Base-by-base conservation (phyloP, 1,139 yeast genomes). In the Geotrichum fermentans region DNA sequence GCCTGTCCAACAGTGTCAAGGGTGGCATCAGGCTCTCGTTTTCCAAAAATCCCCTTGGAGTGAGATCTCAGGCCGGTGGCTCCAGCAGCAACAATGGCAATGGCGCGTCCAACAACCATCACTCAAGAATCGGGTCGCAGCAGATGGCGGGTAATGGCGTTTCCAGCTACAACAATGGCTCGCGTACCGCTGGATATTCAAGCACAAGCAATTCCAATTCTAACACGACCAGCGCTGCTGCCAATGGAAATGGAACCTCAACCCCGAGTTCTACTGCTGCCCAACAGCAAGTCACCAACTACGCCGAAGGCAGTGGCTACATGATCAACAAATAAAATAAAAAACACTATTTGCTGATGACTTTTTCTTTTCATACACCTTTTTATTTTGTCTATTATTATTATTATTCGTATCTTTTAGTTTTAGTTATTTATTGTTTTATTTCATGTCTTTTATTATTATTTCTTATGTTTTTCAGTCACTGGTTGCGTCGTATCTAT, bases 21-120 rank as follows among this genome's bases (percentile, higher is more conserved):
- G 97, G 97, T 39, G 98, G 98, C 20, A 92, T 92, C 53, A 76
- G 98, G 53, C 75, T 92, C 54, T 86, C 96, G 49, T 92, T 89
- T 62, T 87, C 96, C 40, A 92, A 92, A 70, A 92, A 92, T 66
- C 98, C 98, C 17, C 76, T 92, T 58, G 98, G 98, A 38, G 98
- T 92, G 5, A 79, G 97, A 58, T 43, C 49, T 4, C 49, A 40
- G 73, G 74, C 21, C 38, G 46, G 38, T 32, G 39, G 49, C 40
- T 43, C 40, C 39, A 53, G 53, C 28, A 44, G 40, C 24, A 28
- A 18, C 34, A 48, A 46, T 39, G 33, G 33, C 17, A 28, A 18
- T 18, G 29, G 42, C 20, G 38, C 28, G 18, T 18, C 13, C 16
- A 24, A 17, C 21, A 16, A 20, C n/a, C 28, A 24, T 10, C 34